Evolutionary conservation across 2,329 filamentous ascomycete genomes (phyloP), one percentile per base, ranked within the genome.

Genomic region (Colletotrichum tanaceti): DNA sequence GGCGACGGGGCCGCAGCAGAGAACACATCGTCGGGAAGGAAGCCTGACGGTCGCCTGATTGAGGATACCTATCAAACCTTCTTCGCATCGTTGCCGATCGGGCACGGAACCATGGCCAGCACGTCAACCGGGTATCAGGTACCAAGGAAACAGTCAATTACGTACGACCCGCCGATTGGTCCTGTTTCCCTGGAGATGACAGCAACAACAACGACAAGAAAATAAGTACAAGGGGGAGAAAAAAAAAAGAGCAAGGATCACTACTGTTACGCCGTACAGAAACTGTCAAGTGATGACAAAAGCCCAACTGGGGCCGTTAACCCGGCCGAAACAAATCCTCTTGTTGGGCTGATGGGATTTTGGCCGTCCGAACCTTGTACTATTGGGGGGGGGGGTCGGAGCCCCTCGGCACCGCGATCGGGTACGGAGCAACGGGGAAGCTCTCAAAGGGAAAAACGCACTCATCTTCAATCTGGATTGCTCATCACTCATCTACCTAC

Each of bases 401-500:
- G 54, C 55, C 66, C 55, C 44, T 65, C 50, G 66, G 66, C 62
- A 68, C 62, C 62, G 66, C 50, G 35, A 28, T 63, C 59, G 55
- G 55, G 55, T 35, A 44, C 55, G 55, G 55, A 39, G 50, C 55
- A 46, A 59, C 4, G 14, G 20, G 28, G 49, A 43, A 68, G 49
- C 62, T 68, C 55, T 46, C 49, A 65, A 24, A 50, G 39, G 4
- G 9, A 52, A 67, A 50, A 57, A n/a, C 38, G n/a, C n/a, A 55
- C 41, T 54, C 50, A 28, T 63, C 53, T 50, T 55, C 22, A 39
- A 43, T 52, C 4, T 52, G 38, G 49, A 60, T 65, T 43, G 65
- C 65, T 68, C 65, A 68, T 68, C 64, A 13, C 39, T 53, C 46
- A 53, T 65, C 65, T n/a, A n/a, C n/a, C n/a, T n/a, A n/a, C n/a